A percentile compares a stretch with the other conserved stretches of the same genome.
These are phyloP conservation scores for Ottelia alismoides DNA, from an alignment of 106 monocot genomes.

Conservation along the genomic window DNA sequence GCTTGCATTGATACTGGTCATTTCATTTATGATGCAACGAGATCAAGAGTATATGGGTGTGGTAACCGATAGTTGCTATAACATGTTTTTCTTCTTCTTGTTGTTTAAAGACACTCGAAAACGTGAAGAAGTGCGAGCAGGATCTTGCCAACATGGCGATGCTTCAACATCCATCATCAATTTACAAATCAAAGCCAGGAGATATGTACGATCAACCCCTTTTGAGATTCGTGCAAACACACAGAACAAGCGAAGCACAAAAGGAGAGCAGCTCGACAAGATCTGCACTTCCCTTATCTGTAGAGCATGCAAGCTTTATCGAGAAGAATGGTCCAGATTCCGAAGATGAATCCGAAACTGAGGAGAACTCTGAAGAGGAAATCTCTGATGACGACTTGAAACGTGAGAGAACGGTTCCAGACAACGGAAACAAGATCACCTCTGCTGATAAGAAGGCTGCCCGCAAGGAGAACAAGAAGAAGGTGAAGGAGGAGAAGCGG, in stretches of 20 bases:
- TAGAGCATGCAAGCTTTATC: too few relatives aligned
- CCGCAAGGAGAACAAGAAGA: slow-evolving; percentile 91
- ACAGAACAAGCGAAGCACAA: slow-evolving; percentile 9
- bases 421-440: slow-evolving; percentile 18
- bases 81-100: not conserved
- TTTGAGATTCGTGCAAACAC: slow-evolving; percentile 38
- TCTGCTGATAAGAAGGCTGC: slow-evolving; percentile 49
- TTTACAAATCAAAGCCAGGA: slow-evolving; percentile 44
- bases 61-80: too few relatives aligned
- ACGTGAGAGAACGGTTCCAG: slow-evolving; percentile 16
- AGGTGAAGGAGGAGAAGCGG: slow-evolving; percentile 91
- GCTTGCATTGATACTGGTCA: too few relatives aligned
- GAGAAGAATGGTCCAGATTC: not conserved
- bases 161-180: slow-evolving; percentile 39
- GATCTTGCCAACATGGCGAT: slow-evolving; percentile 68
- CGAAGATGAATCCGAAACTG: slow-evolving; percentile 7
- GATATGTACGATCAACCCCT: slow-evolving; percentile 66
- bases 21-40: too few relatives aligned
- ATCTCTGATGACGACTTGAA: slow-evolving; percentile 26
- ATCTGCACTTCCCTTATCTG: not conserved
- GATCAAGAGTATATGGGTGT: too few relatives aligned
- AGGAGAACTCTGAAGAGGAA: slow-evolving; percentile 17
- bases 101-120: slow-evolving; percentile 47
- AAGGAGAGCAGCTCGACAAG: not conserved
- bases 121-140: slow-evolving; percentile 79